Evolutionary conservation across 2,329 filamentous ascomycete species (phyloP).

Genomic region (Colletotrichum trifolii): DNA sequence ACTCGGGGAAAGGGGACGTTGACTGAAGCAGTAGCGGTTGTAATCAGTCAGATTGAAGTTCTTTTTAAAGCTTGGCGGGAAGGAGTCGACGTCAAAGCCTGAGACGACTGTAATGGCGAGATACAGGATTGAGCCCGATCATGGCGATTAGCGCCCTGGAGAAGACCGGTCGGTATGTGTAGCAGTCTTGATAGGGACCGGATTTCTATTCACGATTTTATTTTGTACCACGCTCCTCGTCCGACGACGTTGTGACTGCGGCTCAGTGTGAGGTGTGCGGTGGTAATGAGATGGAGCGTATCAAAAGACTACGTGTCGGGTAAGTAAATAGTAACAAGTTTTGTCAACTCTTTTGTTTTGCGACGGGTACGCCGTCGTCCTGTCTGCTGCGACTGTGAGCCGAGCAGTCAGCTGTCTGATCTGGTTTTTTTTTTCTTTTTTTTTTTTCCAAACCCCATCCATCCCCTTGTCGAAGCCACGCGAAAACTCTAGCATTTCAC

Average conservation of each 20-base stretch:
- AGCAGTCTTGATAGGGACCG: conserved; percentile 35
- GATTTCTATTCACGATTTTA: conserved; percentile 31
- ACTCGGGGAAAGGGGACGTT: conserved; percentile 7
- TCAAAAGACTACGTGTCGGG: no score
- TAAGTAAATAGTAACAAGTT: no score
- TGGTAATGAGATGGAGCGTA: no score
- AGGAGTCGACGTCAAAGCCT: conserved; percentile 8
- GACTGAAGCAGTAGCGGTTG: conserved; percentile 22
- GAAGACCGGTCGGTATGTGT: conserved; percentile 25
- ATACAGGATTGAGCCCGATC: conserved; percentile 3
- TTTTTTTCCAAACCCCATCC: no score
- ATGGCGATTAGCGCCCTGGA: conserved; percentile 11
- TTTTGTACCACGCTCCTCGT: not conserved
- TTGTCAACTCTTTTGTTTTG: no score
- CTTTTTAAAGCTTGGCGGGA: conserved; percentile 2
- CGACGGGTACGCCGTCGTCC: no score
- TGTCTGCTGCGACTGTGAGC: no score
- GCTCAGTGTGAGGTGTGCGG: not conserved
- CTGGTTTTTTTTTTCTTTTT: no score
- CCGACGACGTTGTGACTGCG: not conserved
- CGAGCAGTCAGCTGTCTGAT: no score
- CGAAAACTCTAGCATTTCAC: not conserved
- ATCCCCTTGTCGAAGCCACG: no score
- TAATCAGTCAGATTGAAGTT: conserved; percentile 17
- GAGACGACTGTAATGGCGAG: conserved; percentile 9